These are phyloP conservation scores for Schizothecium vesticola DNA, from an alignment of 495 filamentous ascomycete species.

Conservation along the genomic window DNA sequence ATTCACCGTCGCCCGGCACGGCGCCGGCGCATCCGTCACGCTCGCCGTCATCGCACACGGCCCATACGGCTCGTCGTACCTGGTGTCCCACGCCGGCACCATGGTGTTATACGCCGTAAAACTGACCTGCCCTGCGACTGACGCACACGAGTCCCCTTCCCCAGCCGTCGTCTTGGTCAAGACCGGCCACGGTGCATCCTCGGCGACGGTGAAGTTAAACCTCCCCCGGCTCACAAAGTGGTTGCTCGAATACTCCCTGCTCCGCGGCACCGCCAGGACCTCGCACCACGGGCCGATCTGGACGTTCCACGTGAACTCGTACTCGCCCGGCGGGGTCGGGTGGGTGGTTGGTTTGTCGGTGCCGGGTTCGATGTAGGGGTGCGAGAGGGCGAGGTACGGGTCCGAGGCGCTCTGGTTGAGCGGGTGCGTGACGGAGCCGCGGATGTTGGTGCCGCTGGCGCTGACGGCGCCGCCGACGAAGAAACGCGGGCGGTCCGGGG, in stretches of 20 bases:
- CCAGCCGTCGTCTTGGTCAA: not conserved
- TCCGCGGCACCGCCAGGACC: not conserved
- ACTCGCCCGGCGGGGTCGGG: not conserved
- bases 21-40: conserved; percentile 1
- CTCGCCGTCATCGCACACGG: not conserved
- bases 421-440: not conserved
- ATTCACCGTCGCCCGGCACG: conserved; percentile 3
- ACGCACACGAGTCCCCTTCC: conserved; percentile 2
- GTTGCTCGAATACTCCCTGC: not conserved
- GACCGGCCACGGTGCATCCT: conserved; percentile 4
- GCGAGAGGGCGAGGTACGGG: conserved; percentile 1
- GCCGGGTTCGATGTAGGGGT: not conserved
- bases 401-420: not conserved
- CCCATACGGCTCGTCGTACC: not conserved
- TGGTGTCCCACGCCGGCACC: not conserved
- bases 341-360: not conserved
- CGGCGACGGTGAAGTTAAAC: not conserved
- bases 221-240: not conserved
- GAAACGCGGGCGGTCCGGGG: not conserved
- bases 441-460: not conserved
- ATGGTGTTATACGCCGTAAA: not conserved
- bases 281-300: conserved; percentile 1
- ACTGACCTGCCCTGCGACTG: not conserved
- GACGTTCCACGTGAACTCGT: conserved; percentile 4
- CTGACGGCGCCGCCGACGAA: not conserved